Percentiles rank a stretch among this genome's conserved stretches.
Evolutionary conservation across 495 filamentous ascomycete species (phyloP).

Genomic region (Astrothelium subdiscretum): DNA sequence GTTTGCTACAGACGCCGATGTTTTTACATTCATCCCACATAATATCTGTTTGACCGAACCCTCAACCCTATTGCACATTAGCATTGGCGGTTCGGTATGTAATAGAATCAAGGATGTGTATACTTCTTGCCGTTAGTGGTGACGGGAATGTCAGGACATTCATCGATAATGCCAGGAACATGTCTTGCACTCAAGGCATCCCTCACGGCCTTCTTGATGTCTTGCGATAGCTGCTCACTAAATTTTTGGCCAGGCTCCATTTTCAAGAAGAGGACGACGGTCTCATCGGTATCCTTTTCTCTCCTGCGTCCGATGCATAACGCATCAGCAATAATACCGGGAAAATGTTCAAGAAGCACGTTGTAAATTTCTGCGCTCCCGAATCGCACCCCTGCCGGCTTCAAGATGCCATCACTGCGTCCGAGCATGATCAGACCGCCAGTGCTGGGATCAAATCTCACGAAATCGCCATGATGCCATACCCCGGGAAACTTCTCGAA

Average conservation of each 20-base stretch:
- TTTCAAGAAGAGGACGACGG: constrained; percentile 74
- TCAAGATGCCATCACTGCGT: constrained; percentile 65
- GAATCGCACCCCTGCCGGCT: constrained; percentile 67
- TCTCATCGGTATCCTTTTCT: constrained; percentile 66
- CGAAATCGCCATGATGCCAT: constrained; percentile 95
- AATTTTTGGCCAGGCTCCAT: constrained; percentile 47
- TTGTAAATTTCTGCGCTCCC: constrained; percentile 86
- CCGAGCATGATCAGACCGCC: constrained; percentile 77
- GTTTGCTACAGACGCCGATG: constrained; percentile 77
- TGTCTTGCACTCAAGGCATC: constrained; percentile 74
- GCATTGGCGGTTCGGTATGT: neutral
- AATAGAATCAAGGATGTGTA: constrained; percentile 13
- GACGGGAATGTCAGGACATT: constrained; percentile 70
- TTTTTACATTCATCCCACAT: constrained; percentile 75
- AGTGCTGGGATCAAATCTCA: constrained; percentile 60
- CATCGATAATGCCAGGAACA: constrained; percentile 70
- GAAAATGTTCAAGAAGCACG: constrained; percentile 69
- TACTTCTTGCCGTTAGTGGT: constrained; percentile 88
- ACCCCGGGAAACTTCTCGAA: constrained; percentile 70
- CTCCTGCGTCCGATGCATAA: constrained; percentile 71
- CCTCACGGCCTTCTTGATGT: constrained; percentile 52
- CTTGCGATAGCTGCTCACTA: constrained; percentile 38
- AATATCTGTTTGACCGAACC: constrained; percentile 89
- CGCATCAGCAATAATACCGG: constrained; percentile 64
- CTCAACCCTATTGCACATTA: constrained; percentile 47